Evolutionary conservation across 176 grass and related monocot species (phyloP).

Genomic region (Triticum aestivum): IWGSC_CS_RefSeq_v2.1 NC_057801.1:775393500-775393999

Average conservation of each 20-base stretch:
- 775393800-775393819: slow-evolving; percentile 71
- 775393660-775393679: slow-evolving; percentile 57
- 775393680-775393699: slow-evolving; percentile 47
- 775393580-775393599: slow-evolving; percentile 46
- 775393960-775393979: slow-evolving; percentile 69
- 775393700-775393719: slow-evolving; percentile 23
- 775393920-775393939: slow-evolving; percentile 65
- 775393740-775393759: slow-evolving; percentile 62
- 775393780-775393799: slow-evolving; percentile 63
- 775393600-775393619: slow-evolving; percentile 54
- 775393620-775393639: slow-evolving; percentile 60
- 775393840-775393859: slow-evolving; percentile 34
- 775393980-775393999: slow-evolving; percentile 53
- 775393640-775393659: slow-evolving; percentile 48
- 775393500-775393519: slow-evolving; percentile 78
- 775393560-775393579: slow-evolving; percentile 40
- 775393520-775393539: slow-evolving; percentile 66
- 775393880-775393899: slow-evolving; percentile 53
- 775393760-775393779: slow-evolving; percentile 19
- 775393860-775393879: slow-evolving; percentile 36
- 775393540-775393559: slow-evolving; percentile 32
- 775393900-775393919: slow-evolving; percentile 41
- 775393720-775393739: slow-evolving; percentile 64
- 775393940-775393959: slow-evolving; percentile 44
- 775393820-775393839: slow-evolving; percentile 80